Evolutionary conservation across 2,329 filamentous ascomycete genomes (phyloP), one percentile per base, ranked within the genome.

Genomic region (Trichoderma atrobrunneum): DNA sequence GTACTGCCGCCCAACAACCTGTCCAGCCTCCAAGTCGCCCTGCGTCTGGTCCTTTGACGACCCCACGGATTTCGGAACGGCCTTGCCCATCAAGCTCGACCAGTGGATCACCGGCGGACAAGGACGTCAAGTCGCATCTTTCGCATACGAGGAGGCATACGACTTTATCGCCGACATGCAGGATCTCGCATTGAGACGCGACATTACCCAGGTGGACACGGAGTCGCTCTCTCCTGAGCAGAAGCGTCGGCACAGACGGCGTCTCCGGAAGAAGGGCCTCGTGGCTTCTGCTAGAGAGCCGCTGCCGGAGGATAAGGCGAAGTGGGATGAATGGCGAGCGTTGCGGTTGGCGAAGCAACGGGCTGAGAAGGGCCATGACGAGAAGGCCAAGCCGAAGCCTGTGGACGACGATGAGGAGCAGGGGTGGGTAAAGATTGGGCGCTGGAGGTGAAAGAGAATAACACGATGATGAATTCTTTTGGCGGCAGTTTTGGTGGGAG

Each of bases 11-110:
- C 87, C 88, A 2, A 77, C 80, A n/a, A 82, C 82, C 36, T 90
- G 88, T 74, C 83, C 83, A 14, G 78, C 62, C 66, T 72, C 72
- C 48, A 72, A 60, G 30, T 78, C 72, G 61, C 83, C 84, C 2
- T 90, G 88, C 77, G 82, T 85, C 43, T 90, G 87, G 87, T 86
- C 85, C 32, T 83, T 84, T 12, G 84, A 87, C 60, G 89, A 90
- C 77, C 89, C 89, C 0, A 85, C 85, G 0, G 85, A 85, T 30
- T 91, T 89, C 78, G 89, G 88, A n/a, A 83, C 82, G 51, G 87
- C 88, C 1, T 82, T 91, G 60, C 89, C 89, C 3, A 85, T 89
- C 71, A 91, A 90, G 80, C 76, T 91, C 14, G 89, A 91, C 77
- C 85, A 90, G 75, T 91, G 88, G 88, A 77, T 83, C 10, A 87